phyloP scores from a whole-genome alignment of 345 rosid species.

The Geranium brycei region DNA sequence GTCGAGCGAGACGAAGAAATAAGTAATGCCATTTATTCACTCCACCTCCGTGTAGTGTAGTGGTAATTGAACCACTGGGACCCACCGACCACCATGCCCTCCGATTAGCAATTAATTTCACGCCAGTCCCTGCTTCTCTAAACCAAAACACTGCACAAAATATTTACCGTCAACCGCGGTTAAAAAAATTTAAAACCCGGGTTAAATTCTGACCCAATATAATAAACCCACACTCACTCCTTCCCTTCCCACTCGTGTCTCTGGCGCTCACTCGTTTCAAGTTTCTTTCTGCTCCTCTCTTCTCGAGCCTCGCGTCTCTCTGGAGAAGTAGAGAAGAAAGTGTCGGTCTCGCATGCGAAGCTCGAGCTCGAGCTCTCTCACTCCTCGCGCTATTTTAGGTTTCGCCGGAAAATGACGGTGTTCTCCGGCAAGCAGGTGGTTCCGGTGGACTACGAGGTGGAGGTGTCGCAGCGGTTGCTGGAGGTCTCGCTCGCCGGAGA shows the following conservation, averaged over 20 bases:
- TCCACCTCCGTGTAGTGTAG: no score
- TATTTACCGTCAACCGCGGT: not conserved
- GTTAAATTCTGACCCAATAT: constrained; percentile 5
- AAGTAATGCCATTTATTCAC: no score
- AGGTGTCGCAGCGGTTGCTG: constrained; percentile 73
- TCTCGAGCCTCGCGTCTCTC: constrained; percentile 32
- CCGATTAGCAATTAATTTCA: not conserved
- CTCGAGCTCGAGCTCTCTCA: constrained; percentile 9
- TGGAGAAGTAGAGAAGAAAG: not conserved
- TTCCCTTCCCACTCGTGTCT: constrained; percentile 1
- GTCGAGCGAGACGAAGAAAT: no score
- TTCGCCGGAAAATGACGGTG: constrained; percentile 42
- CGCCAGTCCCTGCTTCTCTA: not conserved
- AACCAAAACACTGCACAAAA: no score
- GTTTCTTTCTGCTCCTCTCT: constrained; percentile 15
- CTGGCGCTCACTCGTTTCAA: constrained; percentile 56
- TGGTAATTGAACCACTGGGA: no score
- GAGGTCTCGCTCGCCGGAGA: constrained; percentile 62
- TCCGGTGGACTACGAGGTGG: constrained; percentile 78
- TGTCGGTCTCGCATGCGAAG: constrained; percentile 10
- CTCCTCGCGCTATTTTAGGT: no score
- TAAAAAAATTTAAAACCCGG: constrained; percentile 9
- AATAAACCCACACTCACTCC: constrained; percentile 25
- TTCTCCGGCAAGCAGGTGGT: constrained; percentile 84
- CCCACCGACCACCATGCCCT: not conserved